Evolutionary conservation across 108 stramenopile genomes (phyloP).

Genomic region (Pinguiococcus pyrenoidosus): DNA sequence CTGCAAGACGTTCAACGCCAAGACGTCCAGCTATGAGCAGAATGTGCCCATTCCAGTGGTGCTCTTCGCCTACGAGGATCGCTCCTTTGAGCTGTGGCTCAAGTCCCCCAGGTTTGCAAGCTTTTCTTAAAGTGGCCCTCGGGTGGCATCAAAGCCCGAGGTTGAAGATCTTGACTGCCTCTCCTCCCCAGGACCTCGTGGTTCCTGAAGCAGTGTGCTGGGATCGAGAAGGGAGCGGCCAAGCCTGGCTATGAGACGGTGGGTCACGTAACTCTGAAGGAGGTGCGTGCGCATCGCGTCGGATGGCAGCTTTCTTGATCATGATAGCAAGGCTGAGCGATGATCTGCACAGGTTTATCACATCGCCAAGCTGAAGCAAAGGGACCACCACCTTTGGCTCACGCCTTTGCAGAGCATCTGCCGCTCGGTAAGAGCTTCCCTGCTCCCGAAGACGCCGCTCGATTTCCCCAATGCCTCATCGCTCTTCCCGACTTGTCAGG

Average conservation of each 20-base stretch:
- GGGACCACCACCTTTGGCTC: slow-evolving; percentile 12
- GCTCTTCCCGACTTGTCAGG: too few relatives aligned
- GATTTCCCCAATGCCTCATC: too few relatives aligned
- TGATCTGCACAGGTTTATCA: slow-evolving; percentile 31
- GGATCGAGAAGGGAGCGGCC: slow-evolving; percentile 17
- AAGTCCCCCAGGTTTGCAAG: too few relatives aligned
- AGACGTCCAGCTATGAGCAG: slow-evolving; percentile 21
- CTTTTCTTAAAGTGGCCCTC: too few relatives aligned
- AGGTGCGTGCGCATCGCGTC: not conserved
- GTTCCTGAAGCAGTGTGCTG: slow-evolving; percentile 32
- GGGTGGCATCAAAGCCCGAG: too few relatives aligned
- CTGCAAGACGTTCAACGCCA: slow-evolving; percentile 40
- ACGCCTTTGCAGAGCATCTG: slow-evolving; percentile 26
- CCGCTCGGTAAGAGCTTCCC: slow-evolving; percentile 13
- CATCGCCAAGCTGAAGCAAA: slow-evolving; percentile 32
- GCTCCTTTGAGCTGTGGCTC: slow-evolving; percentile 22
- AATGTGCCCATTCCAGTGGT: slow-evolving; percentile 36
- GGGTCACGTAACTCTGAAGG: not conserved
- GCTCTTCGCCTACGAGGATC: slow-evolving; percentile 16
- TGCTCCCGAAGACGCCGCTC: too few relatives aligned
- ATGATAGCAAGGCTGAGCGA: slow-evolving; percentile 2
- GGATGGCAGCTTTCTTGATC: not conserved
- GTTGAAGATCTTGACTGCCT: too few relatives aligned
- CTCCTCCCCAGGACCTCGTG: too few relatives aligned
- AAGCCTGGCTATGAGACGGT: slow-evolving; percentile 8